Percentiles rank a stretch among this genome's conserved stretches.
These are phyloP conservation scores for Dinochytrium kinnereticum DNA, from an alignment of 371 early-diverging fungal genomes.

Conservation along the genomic window DNA sequence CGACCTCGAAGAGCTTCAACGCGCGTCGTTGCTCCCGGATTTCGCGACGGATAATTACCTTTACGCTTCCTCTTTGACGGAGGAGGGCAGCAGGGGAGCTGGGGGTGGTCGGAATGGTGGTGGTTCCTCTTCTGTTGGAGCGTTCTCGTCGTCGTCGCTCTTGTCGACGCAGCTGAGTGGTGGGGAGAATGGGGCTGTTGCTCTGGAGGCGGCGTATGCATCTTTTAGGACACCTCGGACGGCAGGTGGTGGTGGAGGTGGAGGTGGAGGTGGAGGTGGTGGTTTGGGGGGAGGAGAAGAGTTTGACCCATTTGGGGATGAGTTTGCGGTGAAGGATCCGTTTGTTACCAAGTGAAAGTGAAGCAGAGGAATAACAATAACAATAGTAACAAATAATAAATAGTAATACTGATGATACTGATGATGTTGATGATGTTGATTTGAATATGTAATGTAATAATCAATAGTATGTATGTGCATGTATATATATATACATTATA, in stretches of 20 bases:
- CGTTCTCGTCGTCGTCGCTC: background rate
- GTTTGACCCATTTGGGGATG: constrained; percentile 12
- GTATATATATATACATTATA: no score
- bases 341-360: background rate
- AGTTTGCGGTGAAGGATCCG: constrained; percentile 13
- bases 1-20: constrained; percentile 5
- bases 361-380: no score
- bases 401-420: no score
- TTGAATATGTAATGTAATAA: no score
- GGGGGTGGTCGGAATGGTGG: no score
- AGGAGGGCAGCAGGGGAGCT: no score
- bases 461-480: no score
- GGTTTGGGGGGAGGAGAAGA: background rate
- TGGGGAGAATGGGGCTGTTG: background rate
- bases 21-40: background rate
- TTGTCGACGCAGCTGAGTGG: background rate
- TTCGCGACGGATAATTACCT: background rate
- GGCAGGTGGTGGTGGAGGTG: background rate
- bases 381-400: no score
- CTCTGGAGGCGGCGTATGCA: constrained; percentile 9
- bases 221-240: background rate
- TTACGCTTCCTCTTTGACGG: background rate
- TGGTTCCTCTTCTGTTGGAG: no score
- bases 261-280: background rate
- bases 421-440: no score